Conservation (phyloP, 306 rosid species). For the Prunus armeniaca region DNA sequence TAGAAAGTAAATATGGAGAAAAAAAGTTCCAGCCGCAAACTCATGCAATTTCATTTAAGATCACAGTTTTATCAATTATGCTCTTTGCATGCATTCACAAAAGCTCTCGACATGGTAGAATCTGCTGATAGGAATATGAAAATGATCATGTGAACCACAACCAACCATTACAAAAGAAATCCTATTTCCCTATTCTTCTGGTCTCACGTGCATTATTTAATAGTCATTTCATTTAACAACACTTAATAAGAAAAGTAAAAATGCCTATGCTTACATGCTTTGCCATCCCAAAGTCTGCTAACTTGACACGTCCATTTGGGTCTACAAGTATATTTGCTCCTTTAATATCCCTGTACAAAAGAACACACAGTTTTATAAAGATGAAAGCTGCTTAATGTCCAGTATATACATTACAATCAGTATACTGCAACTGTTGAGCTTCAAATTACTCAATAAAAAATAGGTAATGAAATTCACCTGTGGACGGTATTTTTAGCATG, state of each 20-base stretch:
- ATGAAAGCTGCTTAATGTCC: conserved; percentile 16
- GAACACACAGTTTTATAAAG: conserved; percentile 16
- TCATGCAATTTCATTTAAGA: neutral
- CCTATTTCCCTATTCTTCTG: neutral
- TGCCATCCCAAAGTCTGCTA: conserved; percentile 99
- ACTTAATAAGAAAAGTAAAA: conserved; percentile 10
- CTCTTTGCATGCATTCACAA: neutral
- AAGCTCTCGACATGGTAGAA: neutral
- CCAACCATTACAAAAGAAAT: conserved; percentile 10
- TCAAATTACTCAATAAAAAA: conserved; percentile 20
- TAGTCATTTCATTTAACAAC: conserved; percentile 19
- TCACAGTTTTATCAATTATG: neutral
- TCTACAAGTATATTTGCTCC: conserved; percentile 99
- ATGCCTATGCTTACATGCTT: conserved; percentile 77
- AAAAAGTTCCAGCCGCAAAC: neutral
- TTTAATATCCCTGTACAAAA: conserved; percentile 79
- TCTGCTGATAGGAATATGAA: neutral
- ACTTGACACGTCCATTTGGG: conserved; percentile 87
- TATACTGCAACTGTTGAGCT: conserved; percentile 10
- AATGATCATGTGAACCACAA: conserved; percentile 10
- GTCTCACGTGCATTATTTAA: neutral
- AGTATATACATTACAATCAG: conserved; percentile 6
- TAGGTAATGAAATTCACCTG: conserved; percentile 54
- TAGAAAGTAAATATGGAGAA: conserved; percentile 8
- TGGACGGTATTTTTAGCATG: conserved; percentile 91